Evolutionary conservation across 169 alveolate genomes (phyloP).

Genomic region (Theileria orientalis): DNA sequence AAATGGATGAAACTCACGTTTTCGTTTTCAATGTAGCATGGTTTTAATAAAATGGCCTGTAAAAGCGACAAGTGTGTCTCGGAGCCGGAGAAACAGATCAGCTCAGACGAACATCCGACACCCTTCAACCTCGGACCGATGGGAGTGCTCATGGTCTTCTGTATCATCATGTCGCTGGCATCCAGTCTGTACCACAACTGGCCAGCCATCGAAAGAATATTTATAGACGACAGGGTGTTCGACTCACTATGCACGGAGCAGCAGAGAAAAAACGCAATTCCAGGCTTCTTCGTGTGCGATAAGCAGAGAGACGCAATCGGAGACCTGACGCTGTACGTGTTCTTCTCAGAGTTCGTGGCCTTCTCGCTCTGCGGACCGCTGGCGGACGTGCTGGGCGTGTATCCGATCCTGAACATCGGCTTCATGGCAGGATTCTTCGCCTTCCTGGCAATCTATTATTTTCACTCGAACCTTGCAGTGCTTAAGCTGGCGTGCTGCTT

Average conservation of each 20-base stretch:
- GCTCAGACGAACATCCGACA: conserved; percentile 13
- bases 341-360: conserved; percentile 35
- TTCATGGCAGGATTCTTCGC: conserved; percentile 30
- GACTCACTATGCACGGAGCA: conserved; percentile 37
- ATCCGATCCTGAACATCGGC: conserved; percentile 15
- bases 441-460: conserved; percentile 28
- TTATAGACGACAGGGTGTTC: conserved; percentile 21
- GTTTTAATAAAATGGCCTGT: too few relatives aligned
- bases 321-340: conserved; percentile 20
- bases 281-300: conserved; percentile 44
- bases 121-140: conserved; percentile 35
- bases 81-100: conserved; percentile 7
- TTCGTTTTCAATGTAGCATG: too few relatives aligned
- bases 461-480: neutral
- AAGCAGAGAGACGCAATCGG: conserved; percentile 46
- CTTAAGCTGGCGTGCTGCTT: conserved; percentile 18
- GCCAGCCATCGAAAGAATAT: conserved; percentile 52
- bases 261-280: conserved; percentile 18
- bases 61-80: conserved; percentile 13
- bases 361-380: conserved; percentile 37
- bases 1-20: too few relatives aligned
- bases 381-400: conserved; percentile 43
- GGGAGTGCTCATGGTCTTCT: conserved; percentile 22
- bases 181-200: conserved; percentile 62
- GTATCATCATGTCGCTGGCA: conserved; percentile 40